Percentiles rank a stretch among this genome's conserved stretches.
Evolutionary conservation across 2,329 filamentous ascomycete genomes (phyloP).

Genomic region (Blumeria hordei): DNA sequence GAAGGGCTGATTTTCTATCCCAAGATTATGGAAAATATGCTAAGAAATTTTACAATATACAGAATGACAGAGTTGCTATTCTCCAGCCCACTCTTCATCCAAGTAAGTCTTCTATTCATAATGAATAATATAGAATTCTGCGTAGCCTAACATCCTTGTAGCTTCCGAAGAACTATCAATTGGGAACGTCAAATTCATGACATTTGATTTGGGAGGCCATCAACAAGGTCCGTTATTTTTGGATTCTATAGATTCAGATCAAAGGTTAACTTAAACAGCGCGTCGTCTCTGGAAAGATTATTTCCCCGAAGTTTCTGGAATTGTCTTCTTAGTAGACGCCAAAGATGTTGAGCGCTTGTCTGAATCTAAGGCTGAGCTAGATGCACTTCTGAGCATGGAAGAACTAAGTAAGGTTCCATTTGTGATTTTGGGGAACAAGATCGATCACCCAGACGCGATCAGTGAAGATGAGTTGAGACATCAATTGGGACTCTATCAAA

Average conservation of each 20-base stretch:
- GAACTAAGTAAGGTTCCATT: constrained; percentile 90
- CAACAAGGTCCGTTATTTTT: constrained; percentile 43
- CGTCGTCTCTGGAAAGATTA: constrained; percentile 92
- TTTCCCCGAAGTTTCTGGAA: constrained; percentile 87
- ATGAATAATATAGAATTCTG: neutral
- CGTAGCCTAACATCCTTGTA: constrained; percentile 16
- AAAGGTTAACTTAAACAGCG: constrained; percentile 23
- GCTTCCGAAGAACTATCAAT: constrained; percentile 83
- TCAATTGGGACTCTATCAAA: constrained; percentile 84
- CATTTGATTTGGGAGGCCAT: constrained; percentile 81
- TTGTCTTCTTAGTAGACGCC: constrained; percentile 93
- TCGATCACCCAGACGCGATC: constrained; percentile 88
- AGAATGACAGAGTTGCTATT: constrained; percentile 85
- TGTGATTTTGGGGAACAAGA: constrained; percentile 95
- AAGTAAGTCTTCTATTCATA: neutral
- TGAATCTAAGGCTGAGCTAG: constrained; percentile 92
- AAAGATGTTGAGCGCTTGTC: constrained; percentile 88
- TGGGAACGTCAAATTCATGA: constrained; percentile 83
- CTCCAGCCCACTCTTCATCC: constrained; percentile 79
- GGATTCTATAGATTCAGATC: neutral
- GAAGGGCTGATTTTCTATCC: neutral
- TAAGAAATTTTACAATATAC: constrained; percentile 1
- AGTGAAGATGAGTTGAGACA: constrained; percentile 88
- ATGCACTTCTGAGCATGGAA: constrained; percentile 89
- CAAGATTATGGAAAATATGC: neutral